A percentile compares a stretch with the other conserved stretches of the same genome.
These are phyloP conservation scores for Exophiala sideris DNA, from an alignment of 2,329 filamentous ascomycete genomes.

Conservation along the genomic window DNA sequence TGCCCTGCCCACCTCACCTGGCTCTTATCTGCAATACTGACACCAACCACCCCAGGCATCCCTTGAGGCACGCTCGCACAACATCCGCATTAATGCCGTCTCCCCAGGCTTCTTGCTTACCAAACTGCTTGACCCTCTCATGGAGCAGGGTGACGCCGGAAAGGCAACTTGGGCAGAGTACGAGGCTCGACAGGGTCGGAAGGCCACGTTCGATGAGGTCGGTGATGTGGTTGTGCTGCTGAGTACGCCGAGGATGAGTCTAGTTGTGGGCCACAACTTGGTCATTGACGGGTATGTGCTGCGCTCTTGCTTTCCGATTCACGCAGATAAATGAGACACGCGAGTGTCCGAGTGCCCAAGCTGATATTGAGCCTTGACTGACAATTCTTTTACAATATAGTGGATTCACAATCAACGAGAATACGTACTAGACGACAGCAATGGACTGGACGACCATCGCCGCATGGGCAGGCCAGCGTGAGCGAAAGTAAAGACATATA, in stretches of 20 bases:
- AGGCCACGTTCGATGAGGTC: conserved; percentile 20
- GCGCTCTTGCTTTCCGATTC: not conserved
- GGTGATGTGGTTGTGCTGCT: conserved; percentile 23
- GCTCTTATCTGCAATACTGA: no score
- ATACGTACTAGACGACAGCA: conserved; percentile 2
- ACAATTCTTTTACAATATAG: not conserved
- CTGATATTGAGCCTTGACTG: no score
- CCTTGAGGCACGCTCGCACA: conserved; percentile 15
- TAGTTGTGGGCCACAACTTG: conserved; percentile 23
- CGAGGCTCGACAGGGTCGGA: conserved; percentile 20
- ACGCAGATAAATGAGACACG: no score
- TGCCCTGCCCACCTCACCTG: no score
- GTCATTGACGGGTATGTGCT: conserved; percentile 20
- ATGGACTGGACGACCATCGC: not conserved
- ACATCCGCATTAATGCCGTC: conserved; percentile 19
- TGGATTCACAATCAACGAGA: conserved; percentile 24
- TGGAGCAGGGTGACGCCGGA: conserved; percentile 6
- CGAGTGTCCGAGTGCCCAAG: no score
- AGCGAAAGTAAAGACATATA: not conserved
- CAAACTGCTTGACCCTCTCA: conserved; percentile 19
- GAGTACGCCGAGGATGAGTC: conserved; percentile 19
- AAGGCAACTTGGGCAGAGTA: conserved; percentile 12
- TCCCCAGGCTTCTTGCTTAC: conserved; percentile 22
- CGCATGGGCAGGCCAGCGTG: no score
- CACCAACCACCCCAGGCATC: no score